Evolutionary conservation across 345 rosid species (phyloP), one percentile per base, ranked within the genome.

Genomic region (Schrenkiella parvula): DNA sequence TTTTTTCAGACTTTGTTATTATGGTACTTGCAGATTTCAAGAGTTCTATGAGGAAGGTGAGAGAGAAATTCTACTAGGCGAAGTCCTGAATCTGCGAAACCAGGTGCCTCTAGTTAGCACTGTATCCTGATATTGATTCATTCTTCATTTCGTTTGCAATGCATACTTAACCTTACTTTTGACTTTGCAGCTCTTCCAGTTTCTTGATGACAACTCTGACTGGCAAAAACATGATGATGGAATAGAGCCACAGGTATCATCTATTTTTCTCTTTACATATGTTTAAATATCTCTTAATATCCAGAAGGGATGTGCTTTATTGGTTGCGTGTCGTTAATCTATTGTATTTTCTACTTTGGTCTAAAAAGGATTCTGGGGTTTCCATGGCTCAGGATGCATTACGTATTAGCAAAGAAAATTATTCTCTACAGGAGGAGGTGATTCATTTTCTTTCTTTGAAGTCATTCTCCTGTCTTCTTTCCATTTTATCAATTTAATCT

Each of bases 41-140:
- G 99, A 91, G 64, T 91, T 95, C 65, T 95, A 91, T 58, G 92
- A 91, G 72, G 99, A 91, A 82, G 99, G 99, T 51, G 99, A 95
- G 82, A 84, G 95, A 69, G 96, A 89, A 60, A 79, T 91, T 78
- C 87, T 91, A 59, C 55, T 77, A 69, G 88, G 82, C 32, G 98
- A 95, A 82, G 72, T 89, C 43, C 81, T 96, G 44, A 76, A 78
- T 59, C 80, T 91, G 71, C 82, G 90, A 60, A 86, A 85, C 71
- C 92, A 91, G 96, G 99, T 95, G 69, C 68, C 76, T 67, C 2
- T 74, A 53, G 37, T 51, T 43, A 68, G 61, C 67, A 57, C 42
- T 17, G 38, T 48, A 55, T 28, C 29, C 47, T 25, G 23, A 5
- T 34, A 50, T 55, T 14, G 12, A 42, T 52, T 38, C 4, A 26